Base-by-base conservation (phyloP, 1,284 basidiomycete genomes). In the Ustilago tritici region DNA sequence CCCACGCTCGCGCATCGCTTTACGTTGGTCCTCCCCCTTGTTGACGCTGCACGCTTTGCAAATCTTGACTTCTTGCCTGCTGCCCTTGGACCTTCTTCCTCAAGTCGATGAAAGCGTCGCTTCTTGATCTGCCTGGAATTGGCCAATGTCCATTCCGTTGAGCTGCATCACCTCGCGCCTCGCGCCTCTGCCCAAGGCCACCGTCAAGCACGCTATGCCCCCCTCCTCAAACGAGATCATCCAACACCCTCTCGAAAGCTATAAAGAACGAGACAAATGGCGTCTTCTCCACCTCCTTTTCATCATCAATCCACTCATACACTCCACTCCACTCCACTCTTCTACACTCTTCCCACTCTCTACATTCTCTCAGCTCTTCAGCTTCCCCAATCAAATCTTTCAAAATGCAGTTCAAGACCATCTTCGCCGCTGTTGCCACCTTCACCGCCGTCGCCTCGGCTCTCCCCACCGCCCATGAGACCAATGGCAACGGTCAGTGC, bases 371-470 rank as follows among this genome's bases (percentile, higher is more conserved):
- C 62, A 64, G 66, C 72, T 70, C 56, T 73, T 67, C 68, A 61
- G 65, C 77, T 79, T 63, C 34, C 41, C 61, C 54, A 61, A 15
- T 23, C 36, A n/a, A 41, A 32, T 62, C 47, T 34, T 56, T 74
- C 68, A 80, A 80, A 70, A 80, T 80, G 79, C 75, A 80, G 74
- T 80, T 80, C 79, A 72, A 75, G 63, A 75, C 76, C 69, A 70
- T 79, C 75, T 70, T 80, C 62, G 73, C 66, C 56, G 47, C 64
- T 59, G 61, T 76, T 36, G 69, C 72, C 69, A 62, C 71, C 66
- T 36, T 74, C 60, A 76, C 77, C 63, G 73, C 68, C 65, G 59
- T 77, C 49, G 76, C 77, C 36, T 64, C 73, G 50, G 76, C 76
- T 36, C 34, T 67, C 49, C 71, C 68, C 61, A 61, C 60, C 61